Evolutionary conservation across 108 stramenopile genomes (phyloP).

Genomic region (Epithemia pelagica): DNA sequence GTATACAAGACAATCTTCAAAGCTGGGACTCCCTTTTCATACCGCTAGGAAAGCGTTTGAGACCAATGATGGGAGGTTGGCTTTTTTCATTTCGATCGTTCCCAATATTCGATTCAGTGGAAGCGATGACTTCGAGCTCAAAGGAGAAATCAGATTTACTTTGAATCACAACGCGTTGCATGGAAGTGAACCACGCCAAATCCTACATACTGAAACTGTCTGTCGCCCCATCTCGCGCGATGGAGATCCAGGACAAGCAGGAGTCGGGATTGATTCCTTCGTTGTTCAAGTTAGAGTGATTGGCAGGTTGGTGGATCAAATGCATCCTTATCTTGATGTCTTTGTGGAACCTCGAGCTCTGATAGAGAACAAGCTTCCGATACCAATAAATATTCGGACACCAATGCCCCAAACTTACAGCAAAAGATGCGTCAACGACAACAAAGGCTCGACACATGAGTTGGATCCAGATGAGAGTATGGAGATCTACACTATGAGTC

Average conservation of each 20-base stretch:
- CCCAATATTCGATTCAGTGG: background rate
- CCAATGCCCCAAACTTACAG: conserved; percentile 81
- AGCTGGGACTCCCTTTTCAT: conserved; percentile 5
- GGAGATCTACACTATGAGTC: conserved; percentile 76
- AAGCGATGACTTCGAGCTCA: background rate
- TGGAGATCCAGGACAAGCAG: background rate
- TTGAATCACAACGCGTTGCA: background rate
- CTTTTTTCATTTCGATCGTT: background rate
- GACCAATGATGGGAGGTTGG: background rate
- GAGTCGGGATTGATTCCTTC: background rate
- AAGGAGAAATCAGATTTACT: background rate
- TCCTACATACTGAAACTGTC: background rate
- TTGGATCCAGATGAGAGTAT: conserved; percentile 42
- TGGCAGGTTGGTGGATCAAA: background rate
- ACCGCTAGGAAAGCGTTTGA: background rate
- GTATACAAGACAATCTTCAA: background rate
- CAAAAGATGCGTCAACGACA: conserved; percentile 7
- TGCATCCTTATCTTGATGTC: conserved; percentile 7
- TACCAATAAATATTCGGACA: conserved; percentile 50
- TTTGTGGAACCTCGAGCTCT: conserved; percentile 58
- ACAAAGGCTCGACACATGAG: conserved; percentile 25
- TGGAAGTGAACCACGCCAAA: background rate
- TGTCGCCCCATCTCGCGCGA: background rate
- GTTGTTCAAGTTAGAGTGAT: background rate
- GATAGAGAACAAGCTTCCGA: conserved; percentile 60